phyloP scores from a whole-genome alignment of 23 red algal species.

The Pyropia yezoensis region DNA sequence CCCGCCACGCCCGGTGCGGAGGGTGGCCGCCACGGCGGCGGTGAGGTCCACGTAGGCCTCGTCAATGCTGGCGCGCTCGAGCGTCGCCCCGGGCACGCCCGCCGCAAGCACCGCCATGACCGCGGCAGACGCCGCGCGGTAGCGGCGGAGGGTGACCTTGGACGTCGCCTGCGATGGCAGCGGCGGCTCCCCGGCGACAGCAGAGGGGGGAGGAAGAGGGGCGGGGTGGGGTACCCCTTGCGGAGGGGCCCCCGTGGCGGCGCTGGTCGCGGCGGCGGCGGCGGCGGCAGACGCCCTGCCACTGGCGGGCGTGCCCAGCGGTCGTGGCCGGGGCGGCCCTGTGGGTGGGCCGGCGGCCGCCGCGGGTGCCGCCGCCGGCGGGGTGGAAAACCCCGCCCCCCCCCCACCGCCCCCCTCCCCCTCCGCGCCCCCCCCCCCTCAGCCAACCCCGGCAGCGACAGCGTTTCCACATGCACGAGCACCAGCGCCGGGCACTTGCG shows the following conservation, averaged over 20 bases:
- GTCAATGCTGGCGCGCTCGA: conserved; percentile 81
- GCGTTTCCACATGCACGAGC: conserved; percentile 88
- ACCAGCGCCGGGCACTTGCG: conserved; percentile 18
- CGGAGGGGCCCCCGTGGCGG: background rate
- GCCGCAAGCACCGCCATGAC: conserved; percentile 48
- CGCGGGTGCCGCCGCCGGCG: background rate
- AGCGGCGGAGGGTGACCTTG: conserved; percentile 75
- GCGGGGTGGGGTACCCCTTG: no score
- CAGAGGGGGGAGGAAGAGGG: no score
- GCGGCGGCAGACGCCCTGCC: background rate
- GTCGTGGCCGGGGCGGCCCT: no score
- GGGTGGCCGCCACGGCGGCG: conserved; percentile 28
- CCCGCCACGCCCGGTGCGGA: background rate
- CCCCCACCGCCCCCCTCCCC: background rate
- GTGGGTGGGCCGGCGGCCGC: background rate
- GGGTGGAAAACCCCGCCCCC: no score
- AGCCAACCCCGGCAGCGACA: conserved; percentile 2
- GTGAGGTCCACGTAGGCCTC: conserved; percentile 93
- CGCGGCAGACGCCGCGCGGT: conserved; percentile 58
- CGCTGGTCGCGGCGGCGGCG: background rate
- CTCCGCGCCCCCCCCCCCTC: no score
- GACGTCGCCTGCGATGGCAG: conserved; percentile 1
- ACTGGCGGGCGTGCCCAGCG: no score
- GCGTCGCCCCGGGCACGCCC: conserved; percentile 6
- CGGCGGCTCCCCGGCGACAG: no score